These are phyloP conservation scores for Arctostaphylos glauca DNA, from an alignment of 148 eudicot species.

Conservation along the genomic window DNA sequence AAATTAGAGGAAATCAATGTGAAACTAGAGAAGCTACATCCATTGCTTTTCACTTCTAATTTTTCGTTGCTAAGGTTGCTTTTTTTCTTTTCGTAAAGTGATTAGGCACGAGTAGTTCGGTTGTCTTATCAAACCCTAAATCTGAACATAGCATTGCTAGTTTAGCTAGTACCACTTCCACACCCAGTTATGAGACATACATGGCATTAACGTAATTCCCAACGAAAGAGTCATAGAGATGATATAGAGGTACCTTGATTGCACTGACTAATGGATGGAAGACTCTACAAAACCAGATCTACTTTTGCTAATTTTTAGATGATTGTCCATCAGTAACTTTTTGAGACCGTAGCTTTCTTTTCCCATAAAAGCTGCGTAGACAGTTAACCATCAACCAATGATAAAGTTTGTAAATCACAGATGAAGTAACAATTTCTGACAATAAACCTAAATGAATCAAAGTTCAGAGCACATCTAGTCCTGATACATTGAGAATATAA, in stretches of 20 bases:
- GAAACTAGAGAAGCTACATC: background rate
- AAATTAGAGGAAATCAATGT: background rate
- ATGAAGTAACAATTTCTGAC: background rate
- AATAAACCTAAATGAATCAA: background rate
- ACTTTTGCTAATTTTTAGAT: background rate
- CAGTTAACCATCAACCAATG: background rate
- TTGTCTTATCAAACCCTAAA: background rate
- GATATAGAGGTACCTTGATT: conserved; percentile 1
- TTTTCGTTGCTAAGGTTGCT: background rate
- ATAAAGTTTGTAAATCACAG: background rate
- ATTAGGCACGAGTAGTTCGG: background rate
- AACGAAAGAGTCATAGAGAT: background rate
- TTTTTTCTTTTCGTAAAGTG: background rate
- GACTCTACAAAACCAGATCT: background rate
- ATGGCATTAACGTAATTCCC: background rate
- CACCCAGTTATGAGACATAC: background rate
- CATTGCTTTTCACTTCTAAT: background rate
- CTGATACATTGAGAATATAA: background rate
- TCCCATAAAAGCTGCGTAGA: background rate
- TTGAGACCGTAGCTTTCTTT: conserved; percentile 14
- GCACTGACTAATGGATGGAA: background rate
- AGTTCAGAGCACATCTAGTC: background rate
- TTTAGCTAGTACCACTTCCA: background rate
- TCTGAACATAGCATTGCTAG: background rate
- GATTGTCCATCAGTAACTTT: background rate